Base-by-base conservation (phyloP, 1,284 basidiomycete genomes). In the Rugosomyces carneus region DNA sequence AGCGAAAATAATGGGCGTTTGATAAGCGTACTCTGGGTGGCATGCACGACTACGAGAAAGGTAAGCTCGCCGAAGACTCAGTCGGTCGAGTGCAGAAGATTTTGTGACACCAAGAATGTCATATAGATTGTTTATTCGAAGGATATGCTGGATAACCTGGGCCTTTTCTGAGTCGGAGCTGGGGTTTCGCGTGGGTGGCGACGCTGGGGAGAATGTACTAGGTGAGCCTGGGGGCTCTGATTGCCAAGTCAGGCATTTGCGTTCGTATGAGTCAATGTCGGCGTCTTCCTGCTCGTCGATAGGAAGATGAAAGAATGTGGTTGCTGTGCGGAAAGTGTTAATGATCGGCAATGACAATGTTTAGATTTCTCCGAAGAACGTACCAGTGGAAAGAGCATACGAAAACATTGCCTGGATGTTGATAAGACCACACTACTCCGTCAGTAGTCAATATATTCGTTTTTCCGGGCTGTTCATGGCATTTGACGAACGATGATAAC, bases 21-120 rank as follows among this genome's bases (percentile, higher is more conserved):
- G 18, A 9, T 8, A 3, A 35, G 72, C 83, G 53, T 51, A 89
- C 88, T 93, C 89, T 62, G 89, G 90, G 58, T 92, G 90, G 55
- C 89, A 92, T 8, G 78, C 73, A 56, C 75, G 76, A 60, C 86
- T 90, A 36, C 88, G 69, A 0, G 76, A 69, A 39, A 93, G 75
- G 62, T 92, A 93, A 16, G 85, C 89, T 31, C 87, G 70, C 31
- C 90, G 68, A 21, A 93, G 70, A 21, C 76, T 61, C 50, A 76
- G 68, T 52, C 80, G 82, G 58, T 92, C 86, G 37, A 79, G 64
- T 31, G 65, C 65, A 0, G 72, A 62, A 7, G 69, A 70, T 45
- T 72, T 73, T 24, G 70, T 58, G 9, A 90, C 62, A 7, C 84
- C 87, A 5, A 93, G 74, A 24, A 92, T 80, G 40, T 72, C 67